Percentiles rank a stretch among this genome's conserved stretches.
Evolutionary conservation across 1,284 basidiomycete genomes (phyloP).

Genomic region (Malassezia sympodialis): DNA sequence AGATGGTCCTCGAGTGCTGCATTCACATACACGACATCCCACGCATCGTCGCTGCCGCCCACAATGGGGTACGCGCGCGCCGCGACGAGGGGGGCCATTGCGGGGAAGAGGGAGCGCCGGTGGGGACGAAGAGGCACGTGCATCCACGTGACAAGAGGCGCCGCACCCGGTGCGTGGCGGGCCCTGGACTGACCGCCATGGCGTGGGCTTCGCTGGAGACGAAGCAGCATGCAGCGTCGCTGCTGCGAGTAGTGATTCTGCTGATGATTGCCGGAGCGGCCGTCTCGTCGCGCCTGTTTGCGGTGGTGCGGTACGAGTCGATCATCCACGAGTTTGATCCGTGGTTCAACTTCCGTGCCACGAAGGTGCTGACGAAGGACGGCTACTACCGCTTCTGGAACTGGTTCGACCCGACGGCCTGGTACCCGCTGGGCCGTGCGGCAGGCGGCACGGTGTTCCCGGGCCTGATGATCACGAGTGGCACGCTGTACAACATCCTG

Average conservation of each 20-base stretch:
- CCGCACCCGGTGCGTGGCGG: neutral
- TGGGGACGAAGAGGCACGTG: neutral
- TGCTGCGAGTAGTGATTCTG: conserved; percentile 43
- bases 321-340: conserved; percentile 97
- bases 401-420: conserved; percentile 96
- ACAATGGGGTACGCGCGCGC: conserved; percentile 8
- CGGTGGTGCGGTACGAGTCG: conserved; percentile 95
- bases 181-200: neutral
- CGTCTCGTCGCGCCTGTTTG: conserved; percentile 88
- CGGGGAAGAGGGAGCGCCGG: neutral
- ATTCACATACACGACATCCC: conserved; percentile 13
- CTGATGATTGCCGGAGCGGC: conserved; percentile 58
- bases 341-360: conserved; percentile 54
- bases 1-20: conserved; percentile 9
- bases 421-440: conserved; percentile 93
- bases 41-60: neutral
- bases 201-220: conserved; percentile 2
- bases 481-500: conserved; percentile 85
- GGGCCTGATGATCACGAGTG: conserved; percentile 88
- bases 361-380: conserved; percentile 74
- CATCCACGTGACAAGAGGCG: neutral
- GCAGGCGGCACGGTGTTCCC: conserved; percentile 98
- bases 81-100: conserved; percentile 3
- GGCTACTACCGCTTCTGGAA: conserved; percentile 54
- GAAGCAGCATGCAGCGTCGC: conserved; percentile 27